A percentile compares a stretch with the other conserved stretches of the same genome.
These are phyloP conservation scores for Trametes cinnabarina DNA, from an alignment of 768 basidiomycete genomes.

Conservation along the genomic window DNA sequence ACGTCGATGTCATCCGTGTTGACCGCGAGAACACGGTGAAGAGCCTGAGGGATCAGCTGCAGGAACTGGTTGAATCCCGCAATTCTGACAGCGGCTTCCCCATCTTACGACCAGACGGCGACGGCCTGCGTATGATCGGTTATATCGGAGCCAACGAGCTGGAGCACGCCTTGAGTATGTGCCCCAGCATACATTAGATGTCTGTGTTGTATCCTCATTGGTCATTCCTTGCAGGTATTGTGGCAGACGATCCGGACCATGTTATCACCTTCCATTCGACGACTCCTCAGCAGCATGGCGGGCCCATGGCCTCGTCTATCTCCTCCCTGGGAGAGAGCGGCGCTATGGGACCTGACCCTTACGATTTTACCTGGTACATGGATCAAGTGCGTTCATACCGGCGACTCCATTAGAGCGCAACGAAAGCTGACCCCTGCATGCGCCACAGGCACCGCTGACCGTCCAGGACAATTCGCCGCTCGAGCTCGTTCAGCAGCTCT, in stretches of 20 bases:
- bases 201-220: too few relatives aligned
- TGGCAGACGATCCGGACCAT: slow-evolving; percentile 71
- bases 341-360: slow-evolving; percentile 45
- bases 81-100: slow-evolving; percentile 86
- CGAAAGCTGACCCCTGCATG: not conserved
- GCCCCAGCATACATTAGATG: not conserved
- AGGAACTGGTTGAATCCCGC: slow-evolving; percentile 52
- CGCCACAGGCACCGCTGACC: slow-evolving; percentile 74
- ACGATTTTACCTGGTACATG: slow-evolving; percentile 87
- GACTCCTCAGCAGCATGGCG: slow-evolving; percentile 36
- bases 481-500: slow-evolving; percentile 91
- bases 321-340: slow-evolving; percentile 55
- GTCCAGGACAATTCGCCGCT: slow-evolving; percentile 83
- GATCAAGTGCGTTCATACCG: slow-evolving; percentile 59
- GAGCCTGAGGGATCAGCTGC: slow-evolving; percentile 69
- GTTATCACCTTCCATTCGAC: slow-evolving; percentile 62
- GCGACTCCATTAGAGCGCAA: not conserved
- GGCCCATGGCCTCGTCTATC: slow-evolving; percentile 52
- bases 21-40: slow-evolving; percentile 77
- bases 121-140: slow-evolving; percentile 70
- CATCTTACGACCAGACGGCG: slow-evolving; percentile 57
- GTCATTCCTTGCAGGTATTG: slow-evolving; percentile 47
- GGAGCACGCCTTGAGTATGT: slow-evolving; percentile 85
- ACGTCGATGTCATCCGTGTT: slow-evolving; percentile 67
- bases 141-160: slow-evolving; percentile 93